Evolutionary conservation across 2,329 filamentous ascomycete species (phyloP).

Genomic region (Hypoxylon sp.): DNA sequence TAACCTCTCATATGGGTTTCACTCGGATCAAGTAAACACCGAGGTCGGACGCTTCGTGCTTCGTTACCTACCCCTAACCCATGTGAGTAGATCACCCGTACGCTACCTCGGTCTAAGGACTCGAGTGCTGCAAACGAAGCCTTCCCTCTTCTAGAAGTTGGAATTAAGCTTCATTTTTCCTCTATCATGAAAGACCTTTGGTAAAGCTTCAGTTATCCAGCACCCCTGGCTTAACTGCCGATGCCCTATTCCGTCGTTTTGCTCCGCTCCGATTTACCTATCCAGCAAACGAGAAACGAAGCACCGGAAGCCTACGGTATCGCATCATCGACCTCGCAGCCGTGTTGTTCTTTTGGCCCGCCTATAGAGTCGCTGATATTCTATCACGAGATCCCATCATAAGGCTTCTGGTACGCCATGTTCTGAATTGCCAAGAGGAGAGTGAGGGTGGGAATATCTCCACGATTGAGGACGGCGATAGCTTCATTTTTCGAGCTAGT

Average conservation of each 20-base stretch:
- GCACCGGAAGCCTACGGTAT: constrained; percentile 9
- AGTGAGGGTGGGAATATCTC: constrained; percentile 20
- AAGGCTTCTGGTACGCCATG: constrained; percentile 19
- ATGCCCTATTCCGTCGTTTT: constrained; percentile 26
- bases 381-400: constrained; percentile 32
- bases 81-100: constrained; percentile 34
- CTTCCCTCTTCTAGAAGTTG: constrained; percentile 31
- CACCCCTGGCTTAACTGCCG: constrained; percentile 35
- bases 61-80: constrained; percentile 41
- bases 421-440: constrained; percentile 28
- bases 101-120: constrained; percentile 1
- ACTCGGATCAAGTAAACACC: constrained; percentile 12
- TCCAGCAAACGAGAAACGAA: constrained; percentile 9
- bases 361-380: constrained; percentile 26
- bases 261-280: constrained; percentile 31
- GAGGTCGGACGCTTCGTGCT: constrained; percentile 10
- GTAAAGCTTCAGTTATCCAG: constrained; percentile 45
- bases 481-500: constrained; percentile 22
- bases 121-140: constrained; percentile 20
- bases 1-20: not conserved
- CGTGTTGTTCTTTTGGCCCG: constrained; percentile 21
- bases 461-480: constrained; percentile 26
- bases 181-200: constrained; percentile 40
- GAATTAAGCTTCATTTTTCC: constrained; percentile 40
- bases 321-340: constrained; percentile 18